Percentiles rank a stretch among this genome's conserved stretches.
phyloP scores from a whole-genome alignment of 148 eudicot genomes.

The Vaccinium macrocarpon region DNA sequence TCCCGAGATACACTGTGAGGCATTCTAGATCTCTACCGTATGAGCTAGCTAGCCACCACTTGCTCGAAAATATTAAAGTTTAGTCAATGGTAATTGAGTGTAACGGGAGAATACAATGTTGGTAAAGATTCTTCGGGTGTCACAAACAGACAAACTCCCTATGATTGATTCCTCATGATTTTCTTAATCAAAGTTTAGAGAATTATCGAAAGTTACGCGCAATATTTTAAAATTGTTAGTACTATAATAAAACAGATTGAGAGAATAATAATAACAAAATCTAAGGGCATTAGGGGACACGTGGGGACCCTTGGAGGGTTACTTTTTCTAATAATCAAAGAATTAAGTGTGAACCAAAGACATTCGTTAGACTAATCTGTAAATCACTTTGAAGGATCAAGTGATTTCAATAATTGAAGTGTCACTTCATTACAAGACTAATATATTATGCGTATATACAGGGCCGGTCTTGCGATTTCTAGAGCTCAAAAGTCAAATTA shows the following conservation, averaged over 20 bases:
- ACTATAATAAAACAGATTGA: neutral
- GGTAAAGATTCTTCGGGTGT: neutral
- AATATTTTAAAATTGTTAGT: neutral
- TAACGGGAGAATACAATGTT: neutral
- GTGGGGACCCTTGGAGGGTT: neutral
- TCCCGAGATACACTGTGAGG: too few relatives aligned
- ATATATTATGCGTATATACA: too few relatives aligned
- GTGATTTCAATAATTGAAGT: too few relatives aligned
- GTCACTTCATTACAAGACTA: too few relatives aligned
- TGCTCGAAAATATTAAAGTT: too few relatives aligned
- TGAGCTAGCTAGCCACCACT: too few relatives aligned
- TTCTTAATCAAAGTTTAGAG: neutral
- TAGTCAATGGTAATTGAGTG: neutral
- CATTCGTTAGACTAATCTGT: neutral
- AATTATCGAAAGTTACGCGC: slow-evolving; percentile 3
- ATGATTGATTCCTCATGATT: neutral
- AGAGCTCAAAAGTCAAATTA: too few relatives aligned
- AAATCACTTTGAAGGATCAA: neutral
- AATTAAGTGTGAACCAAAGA: neutral
- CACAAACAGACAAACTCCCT: neutral
- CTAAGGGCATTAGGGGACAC: neutral
- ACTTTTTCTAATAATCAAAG: neutral
- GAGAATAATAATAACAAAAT: too few relatives aligned
- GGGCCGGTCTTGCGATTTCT: too few relatives aligned
- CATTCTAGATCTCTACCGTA: too few relatives aligned